Percentiles rank a stretch among this genome's conserved stretches.
Conservation (phyloP, 768 basidiomycete species). For the Calvatia gigantea region DNA sequence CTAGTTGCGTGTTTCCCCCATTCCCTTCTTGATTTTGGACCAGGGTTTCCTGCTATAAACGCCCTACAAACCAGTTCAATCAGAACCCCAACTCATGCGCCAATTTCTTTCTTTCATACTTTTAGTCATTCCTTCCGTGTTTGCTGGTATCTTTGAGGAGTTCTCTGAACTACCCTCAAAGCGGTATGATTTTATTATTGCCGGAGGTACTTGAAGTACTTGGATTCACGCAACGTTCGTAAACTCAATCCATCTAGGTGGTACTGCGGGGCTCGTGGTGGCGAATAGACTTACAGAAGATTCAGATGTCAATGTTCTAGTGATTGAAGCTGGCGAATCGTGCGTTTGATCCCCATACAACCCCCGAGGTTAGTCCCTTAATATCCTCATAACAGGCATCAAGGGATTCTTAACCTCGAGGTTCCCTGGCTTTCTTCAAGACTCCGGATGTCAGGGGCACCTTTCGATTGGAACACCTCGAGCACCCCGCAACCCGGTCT, state of each 20-base stretch:
- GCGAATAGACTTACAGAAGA: slow-evolving; percentile 25
- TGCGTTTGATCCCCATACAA: slow-evolving; percentile 7
- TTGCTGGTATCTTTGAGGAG: neutral
- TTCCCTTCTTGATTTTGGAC: too few species aligned
- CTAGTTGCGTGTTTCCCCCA: too few species aligned
- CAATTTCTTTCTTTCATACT: too few species aligned
- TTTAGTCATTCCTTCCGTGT: too few species aligned
- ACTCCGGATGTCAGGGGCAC: slow-evolving; percentile 10
- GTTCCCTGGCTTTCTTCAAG: slow-evolving; percentile 16
- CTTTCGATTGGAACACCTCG: slow-evolving; percentile 26
- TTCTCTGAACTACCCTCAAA: neutral
- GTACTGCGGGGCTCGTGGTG: slow-evolving; percentile 23
- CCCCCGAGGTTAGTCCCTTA: neutral
- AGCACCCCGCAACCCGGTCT: slow-evolving; percentile 22
- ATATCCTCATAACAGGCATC: slow-evolving; percentile 11
- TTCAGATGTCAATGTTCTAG: slow-evolving; percentile 19
- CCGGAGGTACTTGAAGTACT: slow-evolving; percentile 11
- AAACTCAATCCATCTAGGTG: slow-evolving; percentile 10
- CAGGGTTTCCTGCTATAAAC: too few species aligned
- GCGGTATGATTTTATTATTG: slow-evolving; percentile 12
- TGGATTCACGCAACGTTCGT: too few species aligned
- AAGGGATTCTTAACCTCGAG: slow-evolving; percentile 13
- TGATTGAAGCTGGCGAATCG: slow-evolving; percentile 25
- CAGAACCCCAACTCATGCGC: too few species aligned
- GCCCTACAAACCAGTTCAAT: too few species aligned